Evolutionary conservation across 805 yeast genomes (phyloP).

Genomic region (Candida ascalaphidarum): DNA sequence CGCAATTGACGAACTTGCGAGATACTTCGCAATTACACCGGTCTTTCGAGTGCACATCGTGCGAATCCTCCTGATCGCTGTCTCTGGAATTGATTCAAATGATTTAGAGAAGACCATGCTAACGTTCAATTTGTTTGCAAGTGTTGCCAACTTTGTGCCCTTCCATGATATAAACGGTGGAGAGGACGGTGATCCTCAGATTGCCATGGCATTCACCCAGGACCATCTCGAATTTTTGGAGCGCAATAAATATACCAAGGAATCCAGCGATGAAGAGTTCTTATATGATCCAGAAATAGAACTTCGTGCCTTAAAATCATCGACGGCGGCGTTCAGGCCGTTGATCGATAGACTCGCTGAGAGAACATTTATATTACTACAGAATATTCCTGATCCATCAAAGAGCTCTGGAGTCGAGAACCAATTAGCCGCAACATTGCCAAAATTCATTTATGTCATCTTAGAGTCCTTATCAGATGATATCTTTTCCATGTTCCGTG

Average conservation of each 20-base stretch:
- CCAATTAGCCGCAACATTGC: conserved; percentile 28
- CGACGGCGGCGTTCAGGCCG: conserved; percentile 62
- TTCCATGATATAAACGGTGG: conserved; percentile 50
- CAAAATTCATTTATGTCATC: conserved; percentile 24
- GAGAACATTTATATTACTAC: conserved; percentile 55
- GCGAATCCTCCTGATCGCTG: conserved; percentile 55
- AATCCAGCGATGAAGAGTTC: conserved; percentile 7
- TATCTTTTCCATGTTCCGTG: conserved; percentile 37
- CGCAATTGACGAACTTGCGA: conserved; percentile 53
- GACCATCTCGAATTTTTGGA: conserved; percentile 54
- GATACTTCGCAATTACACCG: conserved; percentile 57
- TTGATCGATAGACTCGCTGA: conserved; percentile 49
- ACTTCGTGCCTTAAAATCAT: conserved; percentile 54
- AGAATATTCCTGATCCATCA: conserved; percentile 56
- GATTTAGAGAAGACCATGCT: conserved; percentile 68
- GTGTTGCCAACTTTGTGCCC: conserved; percentile 67
- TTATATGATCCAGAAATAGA: conserved; percentile 40
- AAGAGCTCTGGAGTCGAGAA: conserved; percentile 43
- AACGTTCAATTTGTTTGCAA: conserved; percentile 60
- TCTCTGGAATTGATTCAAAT: conserved; percentile 84
- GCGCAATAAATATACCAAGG: conserved; percentile 21
- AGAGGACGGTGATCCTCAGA: conserved; percentile 20
- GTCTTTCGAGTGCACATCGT: conserved; percentile 72
- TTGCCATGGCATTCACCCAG: conserved; percentile 49
- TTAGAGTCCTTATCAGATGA: conserved; percentile 56